These are phyloP conservation scores for Rhizophora mangle DNA, from an alignment of 345 rosid genomes.

Conservation along the genomic window DNA sequence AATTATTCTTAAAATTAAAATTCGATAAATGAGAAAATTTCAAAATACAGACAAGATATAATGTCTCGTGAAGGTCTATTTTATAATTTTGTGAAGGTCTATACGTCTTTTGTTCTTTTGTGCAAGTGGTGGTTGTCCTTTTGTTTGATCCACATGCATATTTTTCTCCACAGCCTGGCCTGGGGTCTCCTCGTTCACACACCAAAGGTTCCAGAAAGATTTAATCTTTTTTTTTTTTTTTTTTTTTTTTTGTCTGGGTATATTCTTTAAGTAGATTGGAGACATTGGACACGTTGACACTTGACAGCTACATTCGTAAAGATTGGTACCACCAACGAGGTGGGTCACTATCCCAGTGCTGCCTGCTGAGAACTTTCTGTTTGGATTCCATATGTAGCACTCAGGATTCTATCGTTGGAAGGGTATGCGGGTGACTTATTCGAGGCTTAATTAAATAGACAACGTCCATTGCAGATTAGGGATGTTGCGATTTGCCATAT, in stretches of 20 bases:
- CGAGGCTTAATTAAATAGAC: not conserved
- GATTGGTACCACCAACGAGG: not conserved
- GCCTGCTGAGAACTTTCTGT: no score
- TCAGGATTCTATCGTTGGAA: not conserved
- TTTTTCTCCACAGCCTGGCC: not conserved
- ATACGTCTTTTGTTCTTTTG: not conserved
- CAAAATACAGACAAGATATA: not conserved
- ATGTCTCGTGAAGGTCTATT: not conserved
- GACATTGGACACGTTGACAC: not conserved
- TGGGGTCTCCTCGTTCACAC: not conserved
- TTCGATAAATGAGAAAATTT: no score
- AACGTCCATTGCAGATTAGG: not conserved
- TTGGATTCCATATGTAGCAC: not conserved
- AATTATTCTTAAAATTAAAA: no score
- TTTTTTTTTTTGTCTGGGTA: not conserved
- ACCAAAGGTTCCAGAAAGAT: not conserved
- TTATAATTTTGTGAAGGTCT: not conserved
- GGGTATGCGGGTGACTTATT: not conserved
- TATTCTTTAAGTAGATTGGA: not conserved
- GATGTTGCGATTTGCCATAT: no score
- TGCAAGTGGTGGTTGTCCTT: constrained; percentile 3
- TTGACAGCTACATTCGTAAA: not conserved
- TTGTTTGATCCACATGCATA: not conserved
- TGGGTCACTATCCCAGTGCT: no score
- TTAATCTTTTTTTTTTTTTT: not conserved